phyloP scores from a whole-genome alignment of 805 yeast genomes.

The Kazachstania africana region DNA sequence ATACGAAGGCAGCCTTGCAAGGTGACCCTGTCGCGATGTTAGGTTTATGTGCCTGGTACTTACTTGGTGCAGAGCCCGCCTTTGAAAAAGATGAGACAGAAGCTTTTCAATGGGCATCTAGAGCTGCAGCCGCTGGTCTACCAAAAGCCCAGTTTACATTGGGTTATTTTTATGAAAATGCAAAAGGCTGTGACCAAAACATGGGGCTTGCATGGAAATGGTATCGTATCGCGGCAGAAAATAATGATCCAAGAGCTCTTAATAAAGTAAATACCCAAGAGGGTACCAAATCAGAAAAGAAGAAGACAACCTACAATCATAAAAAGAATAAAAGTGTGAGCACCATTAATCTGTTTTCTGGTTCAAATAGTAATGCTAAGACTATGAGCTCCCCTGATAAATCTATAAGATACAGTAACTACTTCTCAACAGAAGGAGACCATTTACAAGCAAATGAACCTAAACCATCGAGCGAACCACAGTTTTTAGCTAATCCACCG shows the following conservation, averaged over 20 bases:
- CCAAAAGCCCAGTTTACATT: slow-evolving; percentile 79
- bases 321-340: slow-evolving; percentile 13
- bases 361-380: slow-evolving; percentile 2
- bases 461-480: too few species aligned
- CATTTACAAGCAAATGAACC: too few species aligned
- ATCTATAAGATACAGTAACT: too few species aligned
- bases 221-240: slow-evolving; percentile 64
- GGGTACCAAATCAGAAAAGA: background rate
- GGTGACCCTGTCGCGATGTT: slow-evolving; percentile 88
- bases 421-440: too few species aligned
- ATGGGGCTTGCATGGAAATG: slow-evolving; percentile 50
- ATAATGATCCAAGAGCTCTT: slow-evolving; percentile 41
- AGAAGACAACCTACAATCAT: background rate
- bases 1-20: slow-evolving; percentile 77
- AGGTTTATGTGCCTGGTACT: slow-evolving; percentile 93
- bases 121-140: slow-evolving; percentile 66
- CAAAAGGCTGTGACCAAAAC: slow-evolving; percentile 70
- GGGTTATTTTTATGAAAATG: slow-evolving; percentile 75
- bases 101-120: slow-evolving; percentile 88
- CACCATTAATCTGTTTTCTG: slow-evolving; percentile 16
- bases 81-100: slow-evolving; percentile 68
- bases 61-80: slow-evolving; percentile 81
- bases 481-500: background rate
- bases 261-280: slow-evolving; percentile 20
- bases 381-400: too few species aligned